These are phyloP conservation scores for Vinca minor DNA, from an alignment of 257 asterid genomes.

Conservation along the genomic window DNA sequence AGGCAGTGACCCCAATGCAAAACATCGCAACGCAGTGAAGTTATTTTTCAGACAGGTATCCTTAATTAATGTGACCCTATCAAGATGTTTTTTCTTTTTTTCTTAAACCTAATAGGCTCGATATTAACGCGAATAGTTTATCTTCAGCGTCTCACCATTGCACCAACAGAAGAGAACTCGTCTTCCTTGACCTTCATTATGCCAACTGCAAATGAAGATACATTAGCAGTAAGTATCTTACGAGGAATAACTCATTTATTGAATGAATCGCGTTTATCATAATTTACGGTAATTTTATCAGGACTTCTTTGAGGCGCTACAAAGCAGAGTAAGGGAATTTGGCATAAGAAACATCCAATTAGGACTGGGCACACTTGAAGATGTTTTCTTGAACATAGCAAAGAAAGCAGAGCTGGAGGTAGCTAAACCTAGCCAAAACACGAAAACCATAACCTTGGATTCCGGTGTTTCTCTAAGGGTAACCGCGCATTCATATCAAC, in stretches of 20 bases:
- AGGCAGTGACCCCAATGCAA: constrained; percentile 8
- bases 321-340: constrained; percentile 19
- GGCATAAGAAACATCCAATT: constrained; percentile 29
- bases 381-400: constrained; percentile 30
- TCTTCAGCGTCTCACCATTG: constrained; percentile 21
- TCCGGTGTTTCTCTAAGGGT: constrained; percentile 27
- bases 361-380: constrained; percentile 33
- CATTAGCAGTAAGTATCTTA: constrained; percentile 20
- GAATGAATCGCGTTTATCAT: neutral
- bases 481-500: neutral
- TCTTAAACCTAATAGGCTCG: neutral
- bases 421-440: constrained; percentile 13
- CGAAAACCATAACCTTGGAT: constrained; percentile 17
- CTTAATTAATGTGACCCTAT: neutral
- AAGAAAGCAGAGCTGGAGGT: constrained; percentile 28
- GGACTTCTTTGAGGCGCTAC: constrained; percentile 27
- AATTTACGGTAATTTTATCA: constrained; percentile 11
- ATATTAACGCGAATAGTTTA: neutral
- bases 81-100: neutral
- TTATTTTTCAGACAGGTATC: constrained; percentile 26
- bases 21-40: constrained; percentile 22
- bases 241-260: neutral
- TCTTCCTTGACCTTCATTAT: constrained; percentile 19
- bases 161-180: constrained; percentile 22
- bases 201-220: constrained; percentile 24